Base-by-base conservation (phyloP, 352 stramenopile species). In the Phytophthora sp. region DNA sequence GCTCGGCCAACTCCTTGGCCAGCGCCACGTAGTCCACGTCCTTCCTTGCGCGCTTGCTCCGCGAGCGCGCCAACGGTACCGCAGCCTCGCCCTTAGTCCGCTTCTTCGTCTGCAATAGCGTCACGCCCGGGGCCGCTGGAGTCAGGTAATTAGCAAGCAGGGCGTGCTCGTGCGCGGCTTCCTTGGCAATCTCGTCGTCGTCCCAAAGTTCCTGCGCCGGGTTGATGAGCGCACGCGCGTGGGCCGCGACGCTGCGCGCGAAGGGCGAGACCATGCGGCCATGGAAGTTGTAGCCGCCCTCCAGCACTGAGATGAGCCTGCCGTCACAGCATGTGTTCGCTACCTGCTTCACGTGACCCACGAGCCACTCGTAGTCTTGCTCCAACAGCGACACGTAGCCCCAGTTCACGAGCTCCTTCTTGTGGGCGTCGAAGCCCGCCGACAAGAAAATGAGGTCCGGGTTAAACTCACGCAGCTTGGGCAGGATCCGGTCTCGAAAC, bases 201-300 rank as follows among this genome's bases (percentile, higher is more conserved):
- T 84, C 60, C 77, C 81, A 89, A 7, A 24, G 56, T 54, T 86
- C 75, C 16, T 71, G 66, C 16, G 84, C 72, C 9, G 82, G 83
- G 42, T 77, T 75, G 16, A 82, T 68, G 12, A 93, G 71, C 35
- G 82, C 84, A 3, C 83, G 84, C 13, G 84, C 71, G 35, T 94
- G 84, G 0, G 84, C 84, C 4, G 86, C 84, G 7, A 94, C 84
- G 41, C 82, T 94, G 33, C 86, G 78, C 8, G 85, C 87, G 38
- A 96, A 94, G 16, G 84, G 80, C 9, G 86, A 95, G 8, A 93
- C 77, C 67, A 96, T 84, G 23, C 83, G 86, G 3, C 83, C 86
- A 50, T 96, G 80, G 46, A 93, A 92, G 45, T 95, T 96, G 76
- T 96, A 96, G 61, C 88, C 88, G 27, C 88, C 88, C 44, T 96